These are phyloP conservation scores for Hippophae tibetana DNA, from an alignment of 306 rosid genomes.

Conservation along the genomic window DNA sequence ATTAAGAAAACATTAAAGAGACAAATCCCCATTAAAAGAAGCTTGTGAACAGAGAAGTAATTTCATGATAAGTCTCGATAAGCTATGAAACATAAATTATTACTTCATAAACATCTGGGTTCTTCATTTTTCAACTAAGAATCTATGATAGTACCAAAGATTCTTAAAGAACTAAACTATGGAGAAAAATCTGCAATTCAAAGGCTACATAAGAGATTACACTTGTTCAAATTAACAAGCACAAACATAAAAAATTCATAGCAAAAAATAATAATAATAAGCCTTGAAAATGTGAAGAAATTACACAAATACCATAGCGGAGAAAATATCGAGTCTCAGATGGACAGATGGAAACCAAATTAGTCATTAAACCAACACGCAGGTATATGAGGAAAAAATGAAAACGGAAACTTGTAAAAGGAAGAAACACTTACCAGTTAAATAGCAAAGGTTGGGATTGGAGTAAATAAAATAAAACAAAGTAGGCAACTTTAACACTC, in stretches of 20 bases:
- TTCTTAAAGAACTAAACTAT: no score
- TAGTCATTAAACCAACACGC: background rate
- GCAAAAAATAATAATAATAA: background rate
- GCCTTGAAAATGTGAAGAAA: background rate
- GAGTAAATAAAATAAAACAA: background rate
- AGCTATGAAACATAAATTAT: no score
- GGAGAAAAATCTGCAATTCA: background rate
- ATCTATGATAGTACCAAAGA: no score
- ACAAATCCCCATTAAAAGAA: no score
- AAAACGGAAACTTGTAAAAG: no score
- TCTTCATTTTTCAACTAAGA: no score
- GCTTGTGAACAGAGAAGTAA: no score
- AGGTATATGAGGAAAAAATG: background rate
- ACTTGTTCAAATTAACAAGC: background rate
- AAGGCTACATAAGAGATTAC: background rate
- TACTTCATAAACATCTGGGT: no score
- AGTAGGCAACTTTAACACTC: conserved; percentile 1
- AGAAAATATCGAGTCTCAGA: conserved; percentile 4
- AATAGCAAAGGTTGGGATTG: background rate
- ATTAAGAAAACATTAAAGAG: no score
- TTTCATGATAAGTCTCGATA: no score
- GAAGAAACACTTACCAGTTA: conserved; percentile 13
- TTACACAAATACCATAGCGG: conserved; percentile 9
- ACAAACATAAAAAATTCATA: background rate
- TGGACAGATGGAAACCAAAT: background rate